These are phyloP conservation scores for Prunus armeniaca DNA, from an alignment of 306 rosid genomes.

Conservation along the genomic window DNA sequence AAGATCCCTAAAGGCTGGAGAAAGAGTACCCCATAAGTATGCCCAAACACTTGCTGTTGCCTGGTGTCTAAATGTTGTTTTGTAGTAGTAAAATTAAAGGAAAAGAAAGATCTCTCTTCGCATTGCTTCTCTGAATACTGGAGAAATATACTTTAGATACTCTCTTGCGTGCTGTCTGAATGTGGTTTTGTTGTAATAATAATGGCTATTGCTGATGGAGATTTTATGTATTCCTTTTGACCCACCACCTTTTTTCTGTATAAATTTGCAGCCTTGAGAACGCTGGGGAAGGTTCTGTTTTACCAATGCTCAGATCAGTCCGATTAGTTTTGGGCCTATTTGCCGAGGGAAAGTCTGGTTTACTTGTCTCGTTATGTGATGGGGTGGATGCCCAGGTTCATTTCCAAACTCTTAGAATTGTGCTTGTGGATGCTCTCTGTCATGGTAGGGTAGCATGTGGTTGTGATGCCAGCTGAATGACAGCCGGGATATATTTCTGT, in stretches of 20 bases:
- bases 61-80: too few relatives aligned
- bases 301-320: slow-evolving; percentile 83
- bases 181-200: neutral
- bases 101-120: too few relatives aligned
- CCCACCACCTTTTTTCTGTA: slow-evolving; percentile 17
- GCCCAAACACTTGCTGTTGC: too few relatives aligned
- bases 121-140: neutral
- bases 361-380: slow-evolving; percentile 38
- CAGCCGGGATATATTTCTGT: neutral
- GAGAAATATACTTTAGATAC: neutral
- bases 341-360: slow-evolving; percentile 44
- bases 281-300: slow-evolving; percentile 88
- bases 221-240: slow-evolving; percentile 9
- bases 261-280: slow-evolving; percentile 78
- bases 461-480: neutral
- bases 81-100: too few relatives aligned
- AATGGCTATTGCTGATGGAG: neutral
- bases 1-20: too few relatives aligned
- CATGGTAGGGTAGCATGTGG: neutral
- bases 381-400: slow-evolving; percentile 66
- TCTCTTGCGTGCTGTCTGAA: neutral
- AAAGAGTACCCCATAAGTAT: too few relatives aligned
- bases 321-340: slow-evolving; percentile 65
- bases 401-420: slow-evolving; percentile 18
- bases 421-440: neutral